Base-by-base conservation (phyloP, 192 early-diverging fungal species). In the Cetraspora pellucida region DNA sequence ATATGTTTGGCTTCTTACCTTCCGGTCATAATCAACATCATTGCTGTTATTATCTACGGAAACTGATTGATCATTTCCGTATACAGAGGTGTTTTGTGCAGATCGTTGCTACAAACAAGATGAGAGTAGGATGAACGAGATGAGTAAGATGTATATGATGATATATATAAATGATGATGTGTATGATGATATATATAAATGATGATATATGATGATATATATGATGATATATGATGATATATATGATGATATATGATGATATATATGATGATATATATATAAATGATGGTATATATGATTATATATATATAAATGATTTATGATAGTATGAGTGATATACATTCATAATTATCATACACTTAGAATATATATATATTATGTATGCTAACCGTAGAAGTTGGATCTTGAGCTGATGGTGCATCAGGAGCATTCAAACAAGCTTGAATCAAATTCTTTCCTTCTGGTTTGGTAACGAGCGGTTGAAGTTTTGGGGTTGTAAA, bases 401-500 rank as follows among this genome's bases (percentile, higher is more conserved):
- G 67, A 11, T 79, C 77, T 65, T 76, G 58, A 52, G 44, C 44
- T 23, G 43, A 27, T 27, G 59, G 61, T 14, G 74, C 25, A 74
- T 97, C 95, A n/a, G 93, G 90, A 17, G 94, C 90, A 84, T 95
- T 95, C 70, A 97, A 85, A 80, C 96, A 97, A 7, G 89, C 85
- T 81, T 97, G 96, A 81, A 97, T 97, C 58, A 96, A 85, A 73
- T 93, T 94, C 82, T 96, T 96, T 63, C 95, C 96, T 77, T 96
- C 93, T 11, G 92, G 84, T 82, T 95, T 93, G 25, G 94, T 94
- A 72, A 97, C 95, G 25, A 97, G 86, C 10, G 95, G 95, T 82
- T 96, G 95, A 60, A 97, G 87, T 84, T 95, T 96, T 46, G 92
- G 92, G 27, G 96, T 97, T 9, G 96, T 95, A 81, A 96, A 96